phyloP scores from a whole-genome alignment of 129 eudicot species.

The Sambucus nigra region DNA sequence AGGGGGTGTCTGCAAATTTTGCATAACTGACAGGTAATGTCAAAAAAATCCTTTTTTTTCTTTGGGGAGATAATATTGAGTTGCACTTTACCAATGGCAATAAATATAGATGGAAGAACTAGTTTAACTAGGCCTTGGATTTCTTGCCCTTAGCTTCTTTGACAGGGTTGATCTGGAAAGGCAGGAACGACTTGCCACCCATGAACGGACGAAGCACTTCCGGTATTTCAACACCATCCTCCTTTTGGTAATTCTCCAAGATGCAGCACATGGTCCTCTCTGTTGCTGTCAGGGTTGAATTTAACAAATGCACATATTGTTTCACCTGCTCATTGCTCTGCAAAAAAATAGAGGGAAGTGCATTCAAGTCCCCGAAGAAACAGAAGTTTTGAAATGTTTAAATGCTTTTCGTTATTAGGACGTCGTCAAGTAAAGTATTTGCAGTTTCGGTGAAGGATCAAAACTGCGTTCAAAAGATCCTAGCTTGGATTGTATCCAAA shows the following conservation, averaged over 20 bases:
- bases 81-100: no score
- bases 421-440: no score
- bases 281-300: conserved; percentile 85
- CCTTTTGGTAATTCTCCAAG: conserved; percentile 72
- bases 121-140: conserved; percentile 28
- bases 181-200: conserved; percentile 85
- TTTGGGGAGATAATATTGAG: no score
- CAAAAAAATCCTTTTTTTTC: no score
- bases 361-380: no score
- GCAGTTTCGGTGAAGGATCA: not conserved
- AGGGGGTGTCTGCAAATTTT: no score
- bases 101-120: no score
- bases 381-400: no score
- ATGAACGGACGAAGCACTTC: conserved; percentile 49
- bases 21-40: no score
- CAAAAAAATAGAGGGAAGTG: not conserved
- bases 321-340: conserved; percentile 66
- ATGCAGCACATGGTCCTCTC: conserved; percentile 92
- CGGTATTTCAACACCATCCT: conserved; percentile 86
- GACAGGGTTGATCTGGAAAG: conserved; percentile 31
- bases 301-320: conserved; percentile 69
- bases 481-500: no score
- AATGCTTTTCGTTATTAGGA: no score
- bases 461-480: no score
- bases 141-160: conserved; percentile 57